These are phyloP conservation scores for Colletotrichum sp. DNA, from an alignment of 2,329 filamentous ascomycete species.

Conservation along the genomic window DNA sequence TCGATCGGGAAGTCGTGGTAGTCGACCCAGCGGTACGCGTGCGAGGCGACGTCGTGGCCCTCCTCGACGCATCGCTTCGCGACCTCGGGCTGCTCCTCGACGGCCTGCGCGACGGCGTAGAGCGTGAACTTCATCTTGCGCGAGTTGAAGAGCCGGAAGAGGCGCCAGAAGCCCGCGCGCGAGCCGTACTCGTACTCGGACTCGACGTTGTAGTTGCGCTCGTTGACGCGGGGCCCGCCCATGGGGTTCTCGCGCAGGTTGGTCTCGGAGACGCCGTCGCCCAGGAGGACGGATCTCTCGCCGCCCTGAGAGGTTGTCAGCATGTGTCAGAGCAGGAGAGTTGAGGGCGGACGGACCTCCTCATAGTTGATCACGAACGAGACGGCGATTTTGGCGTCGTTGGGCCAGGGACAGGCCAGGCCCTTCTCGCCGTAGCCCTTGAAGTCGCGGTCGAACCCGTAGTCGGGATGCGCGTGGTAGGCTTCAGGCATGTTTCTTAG, in stretches of 20 bases:
- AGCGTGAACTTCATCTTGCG: conserved; percentile 54
- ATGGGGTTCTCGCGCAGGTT: conserved; percentile 44
- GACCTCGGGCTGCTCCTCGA: conserved; percentile 53
- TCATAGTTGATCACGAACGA: conserved; percentile 53
- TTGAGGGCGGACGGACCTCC: conserved; percentile 32
- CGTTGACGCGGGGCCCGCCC: conserved; percentile 38
- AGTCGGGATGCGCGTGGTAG: conserved; percentile 32
- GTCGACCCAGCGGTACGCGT: conserved; percentile 58
- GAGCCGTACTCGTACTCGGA: conserved; percentile 57
- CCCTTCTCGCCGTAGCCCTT: conserved; percentile 46
- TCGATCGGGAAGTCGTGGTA: conserved; percentile 50
- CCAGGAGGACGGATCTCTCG: conserved; percentile 40
- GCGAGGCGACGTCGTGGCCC: conserved; percentile 55
- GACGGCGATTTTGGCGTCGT: conserved; percentile 46
- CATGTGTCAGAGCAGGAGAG: background rate
- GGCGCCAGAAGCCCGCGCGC: conserved; percentile 53
- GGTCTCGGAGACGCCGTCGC: conserved; percentile 42
- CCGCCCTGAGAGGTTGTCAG: conserved; percentile 26
- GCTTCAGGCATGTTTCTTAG: conserved; percentile 27
- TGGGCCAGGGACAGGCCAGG: conserved; percentile 40
- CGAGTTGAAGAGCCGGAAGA: conserved; percentile 53
- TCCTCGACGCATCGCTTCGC: conserved; percentile 50
- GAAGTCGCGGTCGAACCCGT: conserved; percentile 35
- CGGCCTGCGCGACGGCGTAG: conserved; percentile 53
- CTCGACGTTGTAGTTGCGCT: conserved; percentile 52